Conservation (phyloP, 768 basidiomycete genomes). For the Mycena epipterygia region DNA sequence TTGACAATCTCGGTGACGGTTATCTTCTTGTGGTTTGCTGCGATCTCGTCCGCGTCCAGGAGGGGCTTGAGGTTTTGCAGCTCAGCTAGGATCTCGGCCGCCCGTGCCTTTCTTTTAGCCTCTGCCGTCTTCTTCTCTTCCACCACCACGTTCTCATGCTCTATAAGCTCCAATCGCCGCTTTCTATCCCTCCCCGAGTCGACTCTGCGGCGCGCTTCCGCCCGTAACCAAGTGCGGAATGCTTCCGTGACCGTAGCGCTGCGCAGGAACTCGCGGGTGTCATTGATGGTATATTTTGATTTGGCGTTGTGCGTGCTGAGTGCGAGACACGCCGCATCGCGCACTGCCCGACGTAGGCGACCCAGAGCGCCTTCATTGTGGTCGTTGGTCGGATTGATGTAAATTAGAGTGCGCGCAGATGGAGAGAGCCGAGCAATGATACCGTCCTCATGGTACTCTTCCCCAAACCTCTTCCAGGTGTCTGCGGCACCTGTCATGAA, state of each 20-base stretch:
- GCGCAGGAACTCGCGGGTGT: neutral
- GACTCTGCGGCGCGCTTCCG: neutral
- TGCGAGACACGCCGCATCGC: neutral
- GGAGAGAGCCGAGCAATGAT: neutral
- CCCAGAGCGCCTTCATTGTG: constrained; percentile 42
- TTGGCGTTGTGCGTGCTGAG: constrained; percentile 4
- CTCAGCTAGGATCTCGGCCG: neutral
- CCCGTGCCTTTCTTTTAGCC: neutral
- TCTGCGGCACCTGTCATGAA: constrained; percentile 43
- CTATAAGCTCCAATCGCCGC: neutral
- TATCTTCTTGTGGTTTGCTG: neutral
- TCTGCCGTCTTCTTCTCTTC: neutral
- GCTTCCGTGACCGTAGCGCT: neutral
- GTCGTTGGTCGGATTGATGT: constrained; percentile 41
- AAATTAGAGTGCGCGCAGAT: constrained; percentile 17
- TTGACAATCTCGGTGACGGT: neutral
- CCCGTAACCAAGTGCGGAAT: neutral
- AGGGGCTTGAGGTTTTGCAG: neutral
- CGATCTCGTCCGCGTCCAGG: neutral
- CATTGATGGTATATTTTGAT: constrained; percentile 7
- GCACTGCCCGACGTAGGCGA: constrained; percentile 9
- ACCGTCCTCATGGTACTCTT: constrained; percentile 36
- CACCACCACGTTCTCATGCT: neutral
- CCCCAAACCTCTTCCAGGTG: constrained; percentile 45
- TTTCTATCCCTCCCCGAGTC: constrained; percentile 6